Base-by-base conservation (phyloP, 495 filamentous ascomycete species). In the Podospora pseudoanserina region DNA sequence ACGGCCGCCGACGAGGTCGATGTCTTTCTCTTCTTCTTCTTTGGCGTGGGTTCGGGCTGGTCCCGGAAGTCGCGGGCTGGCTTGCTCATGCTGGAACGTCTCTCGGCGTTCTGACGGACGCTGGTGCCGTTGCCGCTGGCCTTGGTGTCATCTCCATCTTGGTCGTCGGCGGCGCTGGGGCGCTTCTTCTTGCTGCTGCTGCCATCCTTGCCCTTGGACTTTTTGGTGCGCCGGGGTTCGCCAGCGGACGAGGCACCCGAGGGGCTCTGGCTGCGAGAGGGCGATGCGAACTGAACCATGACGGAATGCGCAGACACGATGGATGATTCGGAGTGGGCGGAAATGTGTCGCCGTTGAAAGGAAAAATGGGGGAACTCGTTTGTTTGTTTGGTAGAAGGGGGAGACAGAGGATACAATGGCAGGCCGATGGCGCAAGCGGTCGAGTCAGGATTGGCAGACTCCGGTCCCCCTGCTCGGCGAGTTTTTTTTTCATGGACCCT, bases 21-120 rank as follows among this genome's bases (percentile, higher is more conserved):
- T 57, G 69, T 76, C 66, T 76, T 84, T 64, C 71, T 82, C 62
- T 72, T 79, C 70, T 76, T 79, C 69, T 78, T 79, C 71, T 73
- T 77, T 62, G 74, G 76, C 77, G 76, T 11, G 78, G 73, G 69
- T 32, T 83, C 81, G 7, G 85, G 86, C 74, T 90, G 87, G 75
- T 96, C 92, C 71, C 89, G 80, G 20, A 88, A 86, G 79, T 94
- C 91, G 72, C 91, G 83, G 27, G 91, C 88, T 20, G 89, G 85
- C 67, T 90, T 89, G 78, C 86, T 88, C 70, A 90, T 75, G 76
- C 83, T 86, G 27, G 78, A 77, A 30, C 82, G 78, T 32, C 83
- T 78, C 74, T 82, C 74, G 27, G 65, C 60, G 60, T 73, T 67
- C 1, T 65, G 56, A 34, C 67, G 70, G 27, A 26, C 16, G 4